Evolutionary conservation across 805 yeast species (phyloP).

Genomic region (Saccharomyces kudriavzevii): DNA sequence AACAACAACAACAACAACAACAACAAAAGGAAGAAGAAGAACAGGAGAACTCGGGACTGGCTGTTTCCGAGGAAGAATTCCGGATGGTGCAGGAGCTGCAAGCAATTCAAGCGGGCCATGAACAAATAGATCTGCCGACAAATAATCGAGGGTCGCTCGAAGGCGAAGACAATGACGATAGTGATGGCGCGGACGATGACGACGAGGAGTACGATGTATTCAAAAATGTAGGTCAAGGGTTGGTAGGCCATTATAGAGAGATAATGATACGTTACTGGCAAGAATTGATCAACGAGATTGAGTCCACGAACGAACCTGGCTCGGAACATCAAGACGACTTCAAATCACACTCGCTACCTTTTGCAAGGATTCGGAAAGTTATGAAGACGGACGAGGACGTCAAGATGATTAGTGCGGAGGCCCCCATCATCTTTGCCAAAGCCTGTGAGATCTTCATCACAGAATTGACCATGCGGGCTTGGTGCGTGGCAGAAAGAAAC

Average conservation of each 20-base stretch:
- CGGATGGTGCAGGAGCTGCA: background rate
- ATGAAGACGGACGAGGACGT: slow-evolving; percentile 98
- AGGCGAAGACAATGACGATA: background rate
- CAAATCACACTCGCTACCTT: slow-evolving; percentile 87
- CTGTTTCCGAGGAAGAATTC: background rate
- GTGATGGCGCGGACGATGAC: slow-evolving; percentile 6
- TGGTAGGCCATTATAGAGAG: slow-evolving; percentile 71
- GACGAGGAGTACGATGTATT: slow-evolving; percentile 49
- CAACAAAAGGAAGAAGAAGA: slow-evolving; percentile 2
- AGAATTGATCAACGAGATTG: slow-evolving; percentile 78
- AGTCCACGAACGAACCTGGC: slow-evolving; percentile 46
- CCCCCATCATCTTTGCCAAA: slow-evolving; percentile 93
- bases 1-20: slow-evolving; percentile 7
- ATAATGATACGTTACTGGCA: slow-evolving; percentile 97
- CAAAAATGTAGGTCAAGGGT: slow-evolving; percentile 87
- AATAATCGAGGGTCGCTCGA: background rate
- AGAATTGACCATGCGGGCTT: slow-evolving; percentile 95
- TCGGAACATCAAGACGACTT: slow-evolving; percentile 67
- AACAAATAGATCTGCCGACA: background rate
- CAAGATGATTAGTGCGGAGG: slow-evolving; percentile 96
- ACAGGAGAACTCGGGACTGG: background rate
- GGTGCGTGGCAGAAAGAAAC: slow-evolving; percentile 97
- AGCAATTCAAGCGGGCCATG: background rate
- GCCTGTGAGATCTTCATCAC: slow-evolving; percentile 97
- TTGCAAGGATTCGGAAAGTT: slow-evolving; percentile 93